These are phyloP conservation scores for Trypanosoma lewisi DNA, from an alignment of 208 protist species.

Conservation along the genomic window DNA sequence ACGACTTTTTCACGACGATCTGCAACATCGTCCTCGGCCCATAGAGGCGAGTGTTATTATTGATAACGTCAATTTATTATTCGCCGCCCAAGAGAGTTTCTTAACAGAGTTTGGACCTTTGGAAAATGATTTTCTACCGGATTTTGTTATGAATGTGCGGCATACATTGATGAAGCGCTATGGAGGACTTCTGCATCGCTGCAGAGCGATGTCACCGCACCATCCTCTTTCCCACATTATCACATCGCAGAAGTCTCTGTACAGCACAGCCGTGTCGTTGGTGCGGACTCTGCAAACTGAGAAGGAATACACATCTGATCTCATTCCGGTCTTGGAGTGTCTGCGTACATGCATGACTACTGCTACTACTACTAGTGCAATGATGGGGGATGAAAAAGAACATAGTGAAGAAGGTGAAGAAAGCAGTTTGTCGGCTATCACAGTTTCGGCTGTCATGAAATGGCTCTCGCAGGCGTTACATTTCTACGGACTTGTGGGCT, in stretches of 20 bases:
- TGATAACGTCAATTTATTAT: slow-evolving; percentile 59
- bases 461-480: slow-evolving; percentile 29
- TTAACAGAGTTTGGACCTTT: slow-evolving; percentile 16
- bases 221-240: slow-evolving; percentile 26
- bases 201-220: slow-evolving; percentile 8
- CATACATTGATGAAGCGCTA: slow-evolving; percentile 52
- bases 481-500: slow-evolving; percentile 21
- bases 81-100: slow-evolving; percentile 28
- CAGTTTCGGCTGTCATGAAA: slow-evolving; percentile 9
- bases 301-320: slow-evolving; percentile 5
- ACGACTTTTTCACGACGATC: slow-evolving; percentile 44
- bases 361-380: too few relatives aligned
- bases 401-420: neutral
- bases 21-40: slow-evolving; percentile 21
- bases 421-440: too few relatives aligned
- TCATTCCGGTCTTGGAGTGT: slow-evolving; percentile 17
- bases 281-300: slow-evolving; percentile 5
- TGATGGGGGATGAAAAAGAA: neutral
- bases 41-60: slow-evolving; percentile 53
- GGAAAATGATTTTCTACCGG: slow-evolving; percentile 40
- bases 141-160: slow-evolving; percentile 49
- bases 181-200: slow-evolving; percentile 37
- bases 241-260: slow-evolving; percentile 19
- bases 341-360: slow-evolving; percentile 1
- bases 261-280: slow-evolving; percentile 21